Base-by-base conservation (phyloP, 306 rosid genomes). In the Cucurbita ficifolia region DNA sequence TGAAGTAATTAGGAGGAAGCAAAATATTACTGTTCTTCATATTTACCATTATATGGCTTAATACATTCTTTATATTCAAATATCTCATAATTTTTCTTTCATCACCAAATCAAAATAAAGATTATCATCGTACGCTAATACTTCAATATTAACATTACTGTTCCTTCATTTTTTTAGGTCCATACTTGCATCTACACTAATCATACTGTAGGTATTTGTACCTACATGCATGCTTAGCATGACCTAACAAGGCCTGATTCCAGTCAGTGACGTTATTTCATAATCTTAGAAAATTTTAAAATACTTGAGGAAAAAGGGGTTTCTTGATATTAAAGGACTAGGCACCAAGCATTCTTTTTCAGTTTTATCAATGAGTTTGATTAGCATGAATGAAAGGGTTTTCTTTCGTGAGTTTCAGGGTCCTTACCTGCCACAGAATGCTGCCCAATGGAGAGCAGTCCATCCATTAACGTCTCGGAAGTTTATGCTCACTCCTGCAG, bases 401-500 rank as follows among this genome's bases (percentile, higher is more conserved):
- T 68, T 24, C 53, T 19, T 65, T 42, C 5, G 6, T 36, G 75
- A 59, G 76, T 57, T 78, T 59, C 59, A 64, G 71, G 24, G 76
- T 35, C 77, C 76, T 87, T 85, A 77, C 97, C 97, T 86, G 96
- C 97, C 94, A 82, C 73, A 79, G 71, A 67, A 89, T 64, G 97
- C 97, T 46, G 96, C 97, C 97, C 97, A 92, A 77, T 92, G 97
- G 68, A 92, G 78, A 58, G 96, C 97, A 10, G 97, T 87, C 97
- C 96, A 92, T 51, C 97, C 97, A 79, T 87, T 92, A 58, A 78
- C 70, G 63, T 92, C 97, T 19, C 97, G 90, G 83, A 92, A 92
- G 82, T 92, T 92, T 76, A 92, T 86, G 77, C 83, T 87, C 76
- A 87, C 96, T 73, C 96, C 94, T 29, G 94, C 85, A 78, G 77